Evolutionary conservation across 2,329 filamentous ascomycete genomes (phyloP).

Genomic region (Metarhizium humberi): DNA sequence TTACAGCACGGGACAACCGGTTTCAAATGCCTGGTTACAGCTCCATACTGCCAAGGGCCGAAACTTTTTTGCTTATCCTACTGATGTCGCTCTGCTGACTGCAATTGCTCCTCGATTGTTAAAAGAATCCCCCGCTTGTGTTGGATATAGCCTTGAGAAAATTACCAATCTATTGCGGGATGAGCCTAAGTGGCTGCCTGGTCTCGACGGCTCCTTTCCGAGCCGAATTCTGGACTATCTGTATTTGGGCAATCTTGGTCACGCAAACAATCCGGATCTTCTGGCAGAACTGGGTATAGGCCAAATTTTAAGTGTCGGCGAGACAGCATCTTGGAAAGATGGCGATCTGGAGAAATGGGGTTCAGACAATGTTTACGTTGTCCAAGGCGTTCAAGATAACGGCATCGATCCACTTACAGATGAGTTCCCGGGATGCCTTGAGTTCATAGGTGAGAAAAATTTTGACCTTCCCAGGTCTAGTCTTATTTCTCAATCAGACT

Average conservation of each 20-base stretch:
- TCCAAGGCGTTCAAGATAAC: slow-evolving; percentile 90
- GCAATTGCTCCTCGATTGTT: slow-evolving; percentile 69
- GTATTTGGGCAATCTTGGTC: slow-evolving; percentile 87
- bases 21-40: slow-evolving; percentile 79
- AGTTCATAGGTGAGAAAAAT: slow-evolving; percentile 67
- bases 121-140: slow-evolving; percentile 52
- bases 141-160: slow-evolving; percentile 40
- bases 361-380: slow-evolving; percentile 64
- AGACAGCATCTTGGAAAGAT: slow-evolving; percentile 73
- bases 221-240: slow-evolving; percentile 86
- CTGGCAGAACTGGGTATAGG: slow-evolving; percentile 71
- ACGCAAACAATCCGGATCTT: slow-evolving; percentile 88
- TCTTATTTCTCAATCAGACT: not conserved
- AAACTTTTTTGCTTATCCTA: slow-evolving; percentile 94
- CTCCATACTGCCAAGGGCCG: slow-evolving; percentile 72
- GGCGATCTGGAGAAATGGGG: slow-evolving; percentile 66
- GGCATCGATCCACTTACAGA: slow-evolving; percentile 85
- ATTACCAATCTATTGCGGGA: slow-evolving; percentile 42
- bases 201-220: slow-evolving; percentile 82
- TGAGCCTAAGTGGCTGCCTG: slow-evolving; percentile 71
- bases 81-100: slow-evolving; percentile 75
- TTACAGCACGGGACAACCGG: slow-evolving; percentile 73
- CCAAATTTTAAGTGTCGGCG: slow-evolving; percentile 86
- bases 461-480: not conserved
- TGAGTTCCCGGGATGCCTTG: slow-evolving; percentile 76